Evolutionary conservation across 2,329 filamentous ascomycete species (phyloP).

Genomic region (Fonsecaea monophora): DNA sequence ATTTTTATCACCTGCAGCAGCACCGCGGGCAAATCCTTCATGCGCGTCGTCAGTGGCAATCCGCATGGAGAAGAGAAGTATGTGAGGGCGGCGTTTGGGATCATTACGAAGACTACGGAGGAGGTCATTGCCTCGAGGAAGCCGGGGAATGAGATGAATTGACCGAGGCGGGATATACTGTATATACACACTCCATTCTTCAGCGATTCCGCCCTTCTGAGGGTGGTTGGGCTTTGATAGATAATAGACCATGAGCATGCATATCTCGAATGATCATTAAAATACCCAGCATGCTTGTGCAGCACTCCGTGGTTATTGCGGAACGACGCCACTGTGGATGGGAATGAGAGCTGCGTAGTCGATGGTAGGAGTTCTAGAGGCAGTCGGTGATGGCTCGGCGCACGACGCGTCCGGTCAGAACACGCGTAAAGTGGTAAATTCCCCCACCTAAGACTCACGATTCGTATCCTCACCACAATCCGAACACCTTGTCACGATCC

Average conservation of each 20-base stretch:
- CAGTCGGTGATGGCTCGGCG: neutral
- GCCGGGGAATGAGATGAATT: slow-evolving; percentile 3
- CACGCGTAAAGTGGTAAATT: neutral
- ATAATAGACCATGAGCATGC: neutral
- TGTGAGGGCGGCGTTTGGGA: slow-evolving; percentile 74
- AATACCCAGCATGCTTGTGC: neutral
- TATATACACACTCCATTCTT: neutral
- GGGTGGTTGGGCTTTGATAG: neutral
- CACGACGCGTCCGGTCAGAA: slow-evolving; percentile 10
- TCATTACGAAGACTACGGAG: slow-evolving; percentile 70
- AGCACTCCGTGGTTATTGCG: neutral
- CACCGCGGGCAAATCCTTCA: slow-evolving; percentile 75
- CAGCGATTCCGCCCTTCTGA: neutral
- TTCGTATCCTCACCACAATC: slow-evolving; percentile 2
- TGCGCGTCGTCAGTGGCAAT: slow-evolving; percentile 80
- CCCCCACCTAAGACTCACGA: neutral
- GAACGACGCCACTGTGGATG: neutral
- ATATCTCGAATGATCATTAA: neutral
- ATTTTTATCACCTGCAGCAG: slow-evolving; percentile 83
- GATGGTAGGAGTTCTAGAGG: neutral
- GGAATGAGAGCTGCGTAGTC: neutral
- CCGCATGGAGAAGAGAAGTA: slow-evolving; percentile 73
- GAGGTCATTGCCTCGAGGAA: slow-evolving; percentile 50
- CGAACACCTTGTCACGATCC: neutral
- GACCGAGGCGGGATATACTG: neutral